phyloP scores from a whole-genome alignment of 176 grass and related monocot species.

The Triticum timopheevii region DNA sequence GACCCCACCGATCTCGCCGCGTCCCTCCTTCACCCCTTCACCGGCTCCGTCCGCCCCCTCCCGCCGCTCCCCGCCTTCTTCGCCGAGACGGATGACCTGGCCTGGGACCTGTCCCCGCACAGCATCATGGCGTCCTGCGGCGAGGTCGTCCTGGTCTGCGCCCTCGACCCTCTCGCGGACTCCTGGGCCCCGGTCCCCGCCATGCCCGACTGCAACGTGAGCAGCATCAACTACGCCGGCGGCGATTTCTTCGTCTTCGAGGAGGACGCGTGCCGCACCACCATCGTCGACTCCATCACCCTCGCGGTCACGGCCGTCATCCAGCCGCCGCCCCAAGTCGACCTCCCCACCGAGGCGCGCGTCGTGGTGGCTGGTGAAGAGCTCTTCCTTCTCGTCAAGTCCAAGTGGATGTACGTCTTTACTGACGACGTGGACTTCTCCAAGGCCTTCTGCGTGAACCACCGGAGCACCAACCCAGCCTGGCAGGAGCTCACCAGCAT shows the following conservation, averaged over 20 bases:
- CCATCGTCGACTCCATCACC: conserved; percentile 40
- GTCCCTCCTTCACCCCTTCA: conserved; percentile 51
- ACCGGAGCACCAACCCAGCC: background rate
- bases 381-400: conserved; percentile 50
- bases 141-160: conserved; percentile 46
- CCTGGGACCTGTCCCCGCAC: conserved; percentile 52
- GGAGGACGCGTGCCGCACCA: conserved; percentile 57
- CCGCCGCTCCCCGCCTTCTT: conserved; percentile 47
- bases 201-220: conserved; percentile 33
- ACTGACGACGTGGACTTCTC: conserved; percentile 43
- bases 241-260: conserved; percentile 58
- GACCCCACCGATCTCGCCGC: conserved; percentile 27
- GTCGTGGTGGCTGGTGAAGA: conserved; percentile 38
- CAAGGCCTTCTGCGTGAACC: conserved; percentile 38
- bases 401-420: conserved; percentile 50
- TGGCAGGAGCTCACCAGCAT: conserved; percentile 43
- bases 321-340: conserved; percentile 18
- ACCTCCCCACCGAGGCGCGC: conserved; percentile 43
- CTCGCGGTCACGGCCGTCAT: background rate
- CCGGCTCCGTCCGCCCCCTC: conserved; percentile 28
- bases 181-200: conserved; percentile 34
- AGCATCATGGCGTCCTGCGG: conserved; percentile 51
- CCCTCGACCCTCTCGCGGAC: conserved; percentile 15
- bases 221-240: conserved; percentile 49
- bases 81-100: conserved; percentile 43